Conservation (phyloP, 306 rosid genomes). For the Dalbergia cochinchinensis region DNA sequence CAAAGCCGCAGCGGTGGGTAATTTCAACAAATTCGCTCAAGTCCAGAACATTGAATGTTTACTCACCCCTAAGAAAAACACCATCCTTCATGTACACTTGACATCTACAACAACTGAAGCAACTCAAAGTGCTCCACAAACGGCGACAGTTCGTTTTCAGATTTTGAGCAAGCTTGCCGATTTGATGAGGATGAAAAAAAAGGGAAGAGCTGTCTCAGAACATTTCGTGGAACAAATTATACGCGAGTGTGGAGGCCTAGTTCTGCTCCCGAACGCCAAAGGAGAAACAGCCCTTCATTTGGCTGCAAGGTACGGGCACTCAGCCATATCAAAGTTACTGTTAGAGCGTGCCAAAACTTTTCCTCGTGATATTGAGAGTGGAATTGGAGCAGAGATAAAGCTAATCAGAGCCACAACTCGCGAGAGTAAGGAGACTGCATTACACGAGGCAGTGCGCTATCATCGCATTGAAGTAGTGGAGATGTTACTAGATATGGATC, state of each 20-base stretch:
- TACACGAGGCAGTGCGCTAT: conserved; percentile 24
- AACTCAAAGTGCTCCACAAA: background rate
- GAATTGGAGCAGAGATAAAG: background rate
- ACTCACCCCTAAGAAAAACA: background rate
- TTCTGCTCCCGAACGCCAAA: background rate
- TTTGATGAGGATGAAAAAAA: too few relatives aligned
- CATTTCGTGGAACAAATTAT: background rate
- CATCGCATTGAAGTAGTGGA: background rate
- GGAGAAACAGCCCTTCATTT: background rate
- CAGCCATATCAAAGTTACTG: background rate
- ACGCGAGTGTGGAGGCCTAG: background rate
- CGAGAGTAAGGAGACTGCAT: background rate
- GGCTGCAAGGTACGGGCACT: conserved; percentile 23
- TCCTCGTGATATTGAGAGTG: background rate
- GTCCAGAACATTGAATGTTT: too few relatives aligned
- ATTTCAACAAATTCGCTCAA: background rate
- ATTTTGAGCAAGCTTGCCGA: background rate
- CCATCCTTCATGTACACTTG: conserved; percentile 36
- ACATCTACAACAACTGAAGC: background rate
- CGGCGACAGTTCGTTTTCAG: background rate
- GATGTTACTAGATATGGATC: background rate
- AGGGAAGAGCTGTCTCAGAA: background rate
- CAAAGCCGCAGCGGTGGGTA: background rate
- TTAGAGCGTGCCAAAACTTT: background rate
- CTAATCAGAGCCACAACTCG: background rate